phyloP scores from a whole-genome alignment of 2,329 filamentous ascomycete genomes.

The Dothistroma pini region DNA sequence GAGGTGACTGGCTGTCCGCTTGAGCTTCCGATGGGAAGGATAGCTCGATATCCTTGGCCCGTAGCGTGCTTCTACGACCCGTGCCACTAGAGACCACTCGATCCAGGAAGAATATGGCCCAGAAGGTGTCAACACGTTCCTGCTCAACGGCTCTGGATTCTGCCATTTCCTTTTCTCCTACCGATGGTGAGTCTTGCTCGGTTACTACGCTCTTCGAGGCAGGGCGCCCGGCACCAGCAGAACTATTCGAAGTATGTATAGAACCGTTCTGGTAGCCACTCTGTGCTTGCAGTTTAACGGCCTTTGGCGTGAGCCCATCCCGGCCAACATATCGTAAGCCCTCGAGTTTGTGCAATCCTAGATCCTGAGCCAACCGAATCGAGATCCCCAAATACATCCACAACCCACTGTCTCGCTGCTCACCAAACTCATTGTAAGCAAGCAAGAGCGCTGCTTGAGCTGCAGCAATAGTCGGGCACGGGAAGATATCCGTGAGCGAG shows the following conservation, averaged over 20 bases:
- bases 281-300: constrained; percentile 41
- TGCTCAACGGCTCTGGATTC: constrained; percentile 65
- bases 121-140: constrained; percentile 82
- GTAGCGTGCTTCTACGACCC: constrained; percentile 75
- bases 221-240: constrained; percentile 33
- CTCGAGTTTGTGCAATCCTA: constrained; percentile 78
- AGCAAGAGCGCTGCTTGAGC: constrained; percentile 80
- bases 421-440: constrained; percentile 85
- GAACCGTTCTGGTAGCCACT: neutral
- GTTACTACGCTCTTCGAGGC: constrained; percentile 44
- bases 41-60: constrained; percentile 81
- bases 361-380: constrained; percentile 75
- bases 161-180: constrained; percentile 53
- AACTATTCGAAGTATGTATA: neutral
- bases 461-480: constrained; percentile 76
- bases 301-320: constrained; percentile 54
- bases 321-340: constrained; percentile 61
- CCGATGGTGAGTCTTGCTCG: constrained; percentile 48
- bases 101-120: constrained; percentile 85
- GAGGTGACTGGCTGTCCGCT: constrained; percentile 54
- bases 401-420: constrained; percentile 80
- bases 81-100: constrained; percentile 84
- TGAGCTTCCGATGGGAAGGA: constrained; percentile 60
- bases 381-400: constrained; percentile 93
- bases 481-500: constrained; percentile 77